Percentiles rank a stretch among this genome's conserved stretches.
Conservation (phyloP, 148 eudicot genomes). For the Rhododendron mucronatum region DNA sequence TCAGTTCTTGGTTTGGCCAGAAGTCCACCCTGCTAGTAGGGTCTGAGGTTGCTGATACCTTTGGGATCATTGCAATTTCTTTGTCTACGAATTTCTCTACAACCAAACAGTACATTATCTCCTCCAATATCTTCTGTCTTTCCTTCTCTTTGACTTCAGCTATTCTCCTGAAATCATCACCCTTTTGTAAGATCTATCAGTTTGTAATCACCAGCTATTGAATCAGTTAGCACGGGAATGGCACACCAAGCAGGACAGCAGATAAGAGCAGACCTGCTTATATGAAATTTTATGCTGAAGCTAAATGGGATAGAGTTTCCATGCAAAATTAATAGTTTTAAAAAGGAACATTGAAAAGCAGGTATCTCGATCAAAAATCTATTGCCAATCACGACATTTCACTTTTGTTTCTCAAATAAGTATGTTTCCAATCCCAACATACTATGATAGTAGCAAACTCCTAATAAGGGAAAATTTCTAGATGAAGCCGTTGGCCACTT, state of each 20-base stretch:
- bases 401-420: neutral
- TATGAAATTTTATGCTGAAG: neutral
- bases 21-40: constrained; percentile 69
- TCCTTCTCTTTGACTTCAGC: constrained; percentile 90
- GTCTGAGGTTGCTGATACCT: constrained; percentile 45
- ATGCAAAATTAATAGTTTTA: neutral
- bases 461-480: neutral
- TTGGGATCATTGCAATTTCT: constrained; percentile 70
- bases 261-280: neutral
- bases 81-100: constrained; percentile 73
- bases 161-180: constrained; percentile 69
- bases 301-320: neutral
- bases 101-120: constrained; percentile 75
- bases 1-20: constrained; percentile 93
- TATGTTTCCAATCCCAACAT: no score
- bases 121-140: constrained; percentile 64
- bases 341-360: neutral
- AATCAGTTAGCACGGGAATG: neutral
- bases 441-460: neutral
- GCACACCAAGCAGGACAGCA: neutral
- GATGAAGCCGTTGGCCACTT: neutral
- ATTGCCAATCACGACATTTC: neutral
- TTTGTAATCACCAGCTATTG: neutral
- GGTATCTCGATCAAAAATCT: no score
- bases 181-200: neutral